Base-by-base conservation (phyloP, 176 grass and related monocot species). In the Oryza coarctata region DNA sequence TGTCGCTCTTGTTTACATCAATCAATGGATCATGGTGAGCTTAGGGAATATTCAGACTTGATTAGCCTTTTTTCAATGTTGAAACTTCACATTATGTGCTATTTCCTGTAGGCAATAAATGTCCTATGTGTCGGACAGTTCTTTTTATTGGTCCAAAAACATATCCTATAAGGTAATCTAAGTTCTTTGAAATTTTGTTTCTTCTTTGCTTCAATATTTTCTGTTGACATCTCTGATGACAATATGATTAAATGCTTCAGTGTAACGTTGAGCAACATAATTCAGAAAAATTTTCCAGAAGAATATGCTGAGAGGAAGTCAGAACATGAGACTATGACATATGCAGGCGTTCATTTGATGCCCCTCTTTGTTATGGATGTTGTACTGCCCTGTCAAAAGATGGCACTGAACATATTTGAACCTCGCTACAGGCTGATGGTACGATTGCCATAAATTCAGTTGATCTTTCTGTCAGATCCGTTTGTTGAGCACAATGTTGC, bases 281-380 rank as follows among this genome's bases (percentile, higher is more conserved):
- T 99, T 86, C 86, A 94, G 89, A 95, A 86, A 89, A 87, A 83
- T 84, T 99, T 99, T 74, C 93, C 93, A 30, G 85, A 95, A 86
- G 96, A 99, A 80, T 91, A 93, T 75, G 86, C 91, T 66, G 96
- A 95, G 87, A 93, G 96, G 84, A 99, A 83, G 82, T 89, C 80
- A 74, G 96, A 99, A 65, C 90, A 95, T 86, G 89, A 93, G 80
- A 95, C 62, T 76, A 87, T 85, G 80, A 92, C 86, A 68, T 93
- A 99, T 87, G 86, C 92, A 82, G 93, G 96, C 22, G 30, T 89
- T 80, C 91, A 99, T 87, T 87, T 99, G 84, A 85, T 99, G 91
- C 96, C 96, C 86, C 87, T 99, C 77, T 99, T 99, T 88, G 93
- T 99, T 77, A 99, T 99, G 96, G 96, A 95, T 91, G 93, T 99